Evolutionary conservation across 2,329 filamentous ascomycete genomes (phyloP), one percentile per base, ranked within the genome.

Genomic region (Stagonosporopsis chrysanthemi): DNA sequence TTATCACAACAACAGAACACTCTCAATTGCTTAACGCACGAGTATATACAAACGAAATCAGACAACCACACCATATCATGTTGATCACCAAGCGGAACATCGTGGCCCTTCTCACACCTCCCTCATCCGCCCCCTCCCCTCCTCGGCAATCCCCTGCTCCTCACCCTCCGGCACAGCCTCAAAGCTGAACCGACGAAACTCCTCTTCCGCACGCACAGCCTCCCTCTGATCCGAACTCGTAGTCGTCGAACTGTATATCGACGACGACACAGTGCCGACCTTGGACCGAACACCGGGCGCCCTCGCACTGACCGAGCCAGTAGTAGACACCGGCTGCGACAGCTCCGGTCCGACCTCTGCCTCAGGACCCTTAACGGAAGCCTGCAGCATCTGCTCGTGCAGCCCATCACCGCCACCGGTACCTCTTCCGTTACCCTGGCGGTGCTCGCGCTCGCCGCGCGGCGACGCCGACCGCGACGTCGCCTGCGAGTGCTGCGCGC

Each of bases 181-280:
- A 38, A 56, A 69, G 43, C 64, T 68, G 19, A 70, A 67, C 24
- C 62, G 46, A 8, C 54, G 35, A 43, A 65, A 67, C 43, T 68
- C 67, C 6, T 61, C 57, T 22, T 67, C 61, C 24, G 65, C 65
- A 4, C 44, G 41, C 11, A 46, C 57, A 4, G 41, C 36, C 31
- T 65, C 58, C 19, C 55, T 44, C 15, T 56, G 62, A 19, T 67
- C 58, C 6, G 56, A 52, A 26, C 61, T 65, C 5, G 61, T 57
- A 0, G 50, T 56, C 50, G 29, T 57, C 35, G 23, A 43, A 26
- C 48, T 57, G 22, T 57, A 48, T n/a, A 57, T 41, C 56, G 61
- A 45, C 40, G 35, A 29, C 33, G 56, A 35, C 52, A 64, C 26
- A 35, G 47, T 49, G 33, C 48, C 42, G 22, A 42, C 7, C 36